These are phyloP conservation scores for Artemisia tridentata DNA, from an alignment of 129 eudicot genomes.

Conservation along the genomic window DNA sequence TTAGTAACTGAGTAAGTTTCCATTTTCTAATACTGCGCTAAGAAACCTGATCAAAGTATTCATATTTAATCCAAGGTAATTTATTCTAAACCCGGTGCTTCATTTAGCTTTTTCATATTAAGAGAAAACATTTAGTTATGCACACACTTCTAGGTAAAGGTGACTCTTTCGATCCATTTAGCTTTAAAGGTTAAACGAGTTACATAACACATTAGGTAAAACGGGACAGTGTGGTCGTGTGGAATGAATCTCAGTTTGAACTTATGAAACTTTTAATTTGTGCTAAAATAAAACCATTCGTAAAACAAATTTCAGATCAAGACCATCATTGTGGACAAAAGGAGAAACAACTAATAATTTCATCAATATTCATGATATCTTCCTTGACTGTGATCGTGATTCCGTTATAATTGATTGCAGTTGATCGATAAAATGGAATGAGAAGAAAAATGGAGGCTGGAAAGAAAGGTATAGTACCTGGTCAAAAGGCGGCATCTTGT, in stretches of 20 bases:
- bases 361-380: constrained; percentile 73
- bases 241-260: neutral
- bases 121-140: neutral
- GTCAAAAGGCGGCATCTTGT: too few species aligned
- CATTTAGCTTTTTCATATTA: neutral
- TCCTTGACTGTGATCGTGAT: constrained; percentile 87
- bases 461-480: too few species aligned
- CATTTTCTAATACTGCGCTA: too few species aligned
- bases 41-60: constrained; percentile 27
- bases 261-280: neutral
- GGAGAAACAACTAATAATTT: constrained; percentile 89
- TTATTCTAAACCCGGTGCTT: neutral
- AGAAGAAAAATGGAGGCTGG: too few species aligned
- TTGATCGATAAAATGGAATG: too few species aligned
- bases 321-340: constrained; percentile 86
- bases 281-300: constrained; percentile 22
- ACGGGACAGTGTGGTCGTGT: neutral
- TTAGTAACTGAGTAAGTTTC: too few species aligned
- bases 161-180: neutral
- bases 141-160: neutral
- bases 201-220: neutral
- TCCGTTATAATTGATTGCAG: too few species aligned
- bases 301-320: constrained; percentile 55
- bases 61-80: constrained; percentile 35
- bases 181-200: neutral